These are phyloP conservation scores for Prunus salicina DNA, from an alignment of 306 rosid genomes.

Conservation along the genomic window DNA sequence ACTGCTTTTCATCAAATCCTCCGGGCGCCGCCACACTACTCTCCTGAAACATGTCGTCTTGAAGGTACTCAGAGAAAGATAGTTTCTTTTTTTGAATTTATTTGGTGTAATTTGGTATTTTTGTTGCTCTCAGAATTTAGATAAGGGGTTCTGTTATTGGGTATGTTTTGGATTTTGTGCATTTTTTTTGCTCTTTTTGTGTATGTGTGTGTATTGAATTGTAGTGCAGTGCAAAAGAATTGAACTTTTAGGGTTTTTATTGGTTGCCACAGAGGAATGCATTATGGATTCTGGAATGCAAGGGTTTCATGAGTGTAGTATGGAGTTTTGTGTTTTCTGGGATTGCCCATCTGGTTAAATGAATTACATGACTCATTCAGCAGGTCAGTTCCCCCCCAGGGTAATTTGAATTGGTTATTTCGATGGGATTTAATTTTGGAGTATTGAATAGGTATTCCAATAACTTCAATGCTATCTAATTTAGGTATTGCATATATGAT, in stretches of 20 bases:
- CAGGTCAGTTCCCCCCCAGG: constrained; percentile 25
- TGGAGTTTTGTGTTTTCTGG: constrained; percentile 41
- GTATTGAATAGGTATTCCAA: neutral
- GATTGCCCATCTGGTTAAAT: constrained; percentile 36
- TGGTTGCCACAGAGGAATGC: constrained; percentile 39
- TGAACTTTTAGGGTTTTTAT: constrained; percentile 53
- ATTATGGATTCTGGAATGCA: constrained; percentile 50
- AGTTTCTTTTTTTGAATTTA: neutral
- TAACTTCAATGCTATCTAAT: neutral
- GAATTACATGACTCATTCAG: constrained; percentile 1
- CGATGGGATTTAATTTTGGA: neutral
- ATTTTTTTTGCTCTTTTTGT: constrained; percentile 22
- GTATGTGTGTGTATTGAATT: constrained; percentile 10
- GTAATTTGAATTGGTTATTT: neutral
- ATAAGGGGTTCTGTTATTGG: constrained; percentile 18
- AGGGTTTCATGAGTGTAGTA: constrained; percentile 38
- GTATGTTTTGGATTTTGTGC: constrained; percentile 23
- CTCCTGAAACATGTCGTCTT: constrained; percentile 1
- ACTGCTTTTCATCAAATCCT: neutral
- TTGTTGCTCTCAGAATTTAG: constrained; percentile 5
- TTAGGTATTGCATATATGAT: neutral
- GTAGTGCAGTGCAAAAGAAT: constrained; percentile 9
- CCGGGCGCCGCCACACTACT: neutral
- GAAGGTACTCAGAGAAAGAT: constrained; percentile 3
- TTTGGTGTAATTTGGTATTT: neutral